Percentiles rank a stretch among this genome's conserved stretches.
Evolutionary conservation across 1,284 basidiomycete genomes (phyloP).

Genomic region (Microbotryomycetes sp.): DNA sequence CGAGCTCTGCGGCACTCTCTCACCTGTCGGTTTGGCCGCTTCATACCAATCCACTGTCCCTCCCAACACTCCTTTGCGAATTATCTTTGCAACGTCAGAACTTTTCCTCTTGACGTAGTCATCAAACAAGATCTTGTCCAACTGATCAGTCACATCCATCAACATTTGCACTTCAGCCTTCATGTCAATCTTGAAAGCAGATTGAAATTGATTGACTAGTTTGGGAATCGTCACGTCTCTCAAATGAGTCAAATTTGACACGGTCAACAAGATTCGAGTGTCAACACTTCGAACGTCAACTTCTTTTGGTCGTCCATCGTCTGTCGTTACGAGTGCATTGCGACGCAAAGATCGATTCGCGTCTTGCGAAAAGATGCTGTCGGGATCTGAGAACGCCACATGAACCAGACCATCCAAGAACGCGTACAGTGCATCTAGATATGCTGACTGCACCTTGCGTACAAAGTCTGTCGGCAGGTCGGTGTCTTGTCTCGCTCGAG

Average conservation of each 20-base stretch:
- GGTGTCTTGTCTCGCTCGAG: not conserved
- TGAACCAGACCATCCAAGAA: constrained; percentile 83
- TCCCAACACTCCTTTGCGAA: constrained; percentile 72
- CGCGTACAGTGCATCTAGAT: constrained; percentile 79
- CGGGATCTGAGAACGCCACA: constrained; percentile 64
- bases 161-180: constrained; percentile 72
- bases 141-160: constrained; percentile 66
- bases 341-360: not conserved
- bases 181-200: constrained; percentile 66
- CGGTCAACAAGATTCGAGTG: constrained; percentile 75
- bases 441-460: constrained; percentile 72
- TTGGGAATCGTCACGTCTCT: constrained; percentile 63
- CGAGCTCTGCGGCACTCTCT: not conserved
- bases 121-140: constrained; percentile 81
- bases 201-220: constrained; percentile 74
- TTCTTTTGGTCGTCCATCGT: constrained; percentile 33
- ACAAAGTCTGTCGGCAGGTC: constrained; percentile 41
- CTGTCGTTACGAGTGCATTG: constrained; percentile 17
- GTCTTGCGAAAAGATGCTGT: constrained; percentile 14
- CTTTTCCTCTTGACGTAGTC: constrained; percentile 77
- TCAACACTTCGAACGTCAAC: constrained; percentile 49
- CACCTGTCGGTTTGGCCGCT: constrained; percentile 36
- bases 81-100: constrained; percentile 57
- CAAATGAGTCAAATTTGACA: constrained; percentile 81
- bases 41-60: constrained; percentile 83